Evolutionary conservation across 2,329 filamentous ascomycete species (phyloP), one percentile per base, ranked within the genome.

Genomic region (Microcera coccophila): DNA sequence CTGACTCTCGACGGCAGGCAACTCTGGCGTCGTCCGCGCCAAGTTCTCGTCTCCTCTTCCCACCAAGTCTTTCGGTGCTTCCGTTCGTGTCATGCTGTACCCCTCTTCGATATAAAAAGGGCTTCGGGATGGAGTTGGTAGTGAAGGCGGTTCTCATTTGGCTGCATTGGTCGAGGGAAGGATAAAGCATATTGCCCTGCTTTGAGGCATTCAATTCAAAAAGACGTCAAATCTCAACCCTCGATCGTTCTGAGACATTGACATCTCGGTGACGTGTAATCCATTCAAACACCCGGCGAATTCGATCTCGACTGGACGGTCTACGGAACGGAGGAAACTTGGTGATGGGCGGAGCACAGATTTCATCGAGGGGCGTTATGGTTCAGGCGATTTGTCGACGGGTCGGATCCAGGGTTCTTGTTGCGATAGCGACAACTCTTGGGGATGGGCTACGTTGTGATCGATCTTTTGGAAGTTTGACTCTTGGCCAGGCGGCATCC

Each of bases 31-130:
- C 68, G 93, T 98, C 71, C 87, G 93, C 72, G 91, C 90, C 74
- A 91, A 95, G 78, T 98, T 98, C 85, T 78, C 85, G 73, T 81
- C 82, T 76, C 95, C 95, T 73, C 90, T 98, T 62, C 93, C 93
- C 68, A 83, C 93, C 65, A 90, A 90, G 80, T 90, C 87, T 69
- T 96, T 97, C 80, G 90, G 90, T 76, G 89, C 90, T 70, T 90
- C 87, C 65, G 87, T 95, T 77, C 85, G 90, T 75, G 82, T 95
- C 75, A 95, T 95, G 90, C 81, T 95, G 75, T 95, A 95, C 82
- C 90, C 90, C 74, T 94, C 89, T 69, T 90, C 88, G 78, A 93
- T 96, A 85, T 95, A 91, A 85, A 64, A 67, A n/a, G 65, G 65
- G 66, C 65, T 65, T 69, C 61, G 67, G 71, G 70, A 70, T 68